Evolutionary conservation across 441 rosid species (phyloP).

Genomic region (Adansonia madagascariensis): DNA sequence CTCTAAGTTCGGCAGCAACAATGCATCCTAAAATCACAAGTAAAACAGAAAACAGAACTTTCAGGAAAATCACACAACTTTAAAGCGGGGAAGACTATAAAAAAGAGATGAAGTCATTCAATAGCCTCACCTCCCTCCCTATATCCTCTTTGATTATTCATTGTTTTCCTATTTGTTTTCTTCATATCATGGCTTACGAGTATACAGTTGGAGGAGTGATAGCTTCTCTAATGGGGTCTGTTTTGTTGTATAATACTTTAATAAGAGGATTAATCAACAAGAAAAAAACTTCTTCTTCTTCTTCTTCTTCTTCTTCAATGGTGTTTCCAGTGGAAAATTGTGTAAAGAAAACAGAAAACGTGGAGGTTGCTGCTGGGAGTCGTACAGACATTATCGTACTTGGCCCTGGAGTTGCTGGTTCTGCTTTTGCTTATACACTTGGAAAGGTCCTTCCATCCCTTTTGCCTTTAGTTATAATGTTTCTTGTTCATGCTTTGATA

Average conservation of each 20-base stretch:
- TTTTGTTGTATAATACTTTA: constrained; percentile 16
- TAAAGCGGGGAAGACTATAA: background rate
- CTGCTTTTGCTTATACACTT: constrained; percentile 30
- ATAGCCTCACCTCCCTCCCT: background rate
- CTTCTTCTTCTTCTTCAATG: constrained; percentile 2
- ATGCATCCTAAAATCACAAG: background rate
- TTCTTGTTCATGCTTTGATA: no score
- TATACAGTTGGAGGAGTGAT: constrained; percentile 14
- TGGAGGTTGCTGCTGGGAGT: background rate
- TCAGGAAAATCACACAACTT: background rate
- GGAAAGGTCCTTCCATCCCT: constrained; percentile 21
- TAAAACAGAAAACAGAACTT: constrained; percentile 11
- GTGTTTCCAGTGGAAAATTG: background rate
- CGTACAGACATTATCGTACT: constrained; percentile 26
- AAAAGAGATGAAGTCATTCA: background rate
- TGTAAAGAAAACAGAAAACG: background rate
- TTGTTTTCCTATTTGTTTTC: background rate
- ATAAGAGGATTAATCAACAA: background rate
- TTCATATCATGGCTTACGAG: background rate
- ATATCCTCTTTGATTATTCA: background rate
- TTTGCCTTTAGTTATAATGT: background rate
- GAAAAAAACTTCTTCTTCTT: background rate
- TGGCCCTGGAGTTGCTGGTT: constrained; percentile 12
- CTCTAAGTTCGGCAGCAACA: background rate
- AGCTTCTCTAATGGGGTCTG: constrained; percentile 5